Percentiles rank a stretch among this genome's conserved stretches.
These are phyloP conservation scores for Solanum hybrid DNA, from an alignment of 305 asterid species.

Conservation along the genomic window DNA sequence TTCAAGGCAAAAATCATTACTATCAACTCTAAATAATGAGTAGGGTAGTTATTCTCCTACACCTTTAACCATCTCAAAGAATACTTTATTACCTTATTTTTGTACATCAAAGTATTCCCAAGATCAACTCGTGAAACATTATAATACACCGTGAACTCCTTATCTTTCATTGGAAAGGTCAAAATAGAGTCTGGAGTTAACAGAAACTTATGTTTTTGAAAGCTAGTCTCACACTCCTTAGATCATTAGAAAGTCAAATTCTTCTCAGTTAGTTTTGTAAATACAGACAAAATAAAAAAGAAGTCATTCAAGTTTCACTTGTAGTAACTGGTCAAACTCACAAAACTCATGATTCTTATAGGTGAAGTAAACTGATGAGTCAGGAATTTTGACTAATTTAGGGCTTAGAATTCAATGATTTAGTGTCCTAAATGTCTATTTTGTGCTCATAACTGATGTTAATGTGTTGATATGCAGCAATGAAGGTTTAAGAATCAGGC, in stretches of 20 bases:
- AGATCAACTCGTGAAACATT: neutral
- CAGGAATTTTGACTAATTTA: too few species aligned
- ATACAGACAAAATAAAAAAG: too few species aligned
- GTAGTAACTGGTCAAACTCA: neutral
- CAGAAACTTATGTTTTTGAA: too few species aligned
- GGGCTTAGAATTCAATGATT: too few species aligned
- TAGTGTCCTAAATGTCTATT: too few species aligned
- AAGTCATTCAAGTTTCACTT: neutral
- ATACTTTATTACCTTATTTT: neutral
- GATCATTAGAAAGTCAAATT: neutral
- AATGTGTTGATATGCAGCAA: too few species aligned
- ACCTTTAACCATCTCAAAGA: neutral
- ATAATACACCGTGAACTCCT: neutral
- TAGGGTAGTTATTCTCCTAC: neutral
- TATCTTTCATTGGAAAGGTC: neutral
- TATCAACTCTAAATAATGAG: too few species aligned
- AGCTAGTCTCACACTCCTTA: neutral
- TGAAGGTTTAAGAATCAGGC: too few species aligned
- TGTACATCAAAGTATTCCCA: neutral
- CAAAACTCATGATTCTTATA: neutral
- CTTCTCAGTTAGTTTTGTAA: neutral
- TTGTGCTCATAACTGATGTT: too few species aligned
- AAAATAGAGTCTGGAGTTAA: neutral
- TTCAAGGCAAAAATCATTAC: too few species aligned
- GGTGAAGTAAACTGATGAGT: neutral